phyloP scores from a whole-genome alignment of 2,329 filamentous ascomycete genomes.

The Xylariaceae sp. region DNA sequence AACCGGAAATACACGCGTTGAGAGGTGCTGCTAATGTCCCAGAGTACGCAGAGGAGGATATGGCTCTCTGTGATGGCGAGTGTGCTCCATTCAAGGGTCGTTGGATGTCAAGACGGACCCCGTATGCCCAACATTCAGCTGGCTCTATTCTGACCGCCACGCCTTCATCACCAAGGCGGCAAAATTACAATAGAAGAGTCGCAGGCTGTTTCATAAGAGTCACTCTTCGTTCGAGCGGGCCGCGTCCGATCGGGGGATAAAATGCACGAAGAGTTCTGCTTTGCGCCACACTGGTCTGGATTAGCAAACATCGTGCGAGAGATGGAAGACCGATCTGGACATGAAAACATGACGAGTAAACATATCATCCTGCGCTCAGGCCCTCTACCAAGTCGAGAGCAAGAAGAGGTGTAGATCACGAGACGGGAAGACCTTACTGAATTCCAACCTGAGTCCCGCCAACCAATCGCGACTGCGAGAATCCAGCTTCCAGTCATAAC shows the following conservation, averaged over 20 bases:
- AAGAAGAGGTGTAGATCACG: neutral
- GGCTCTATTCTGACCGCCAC: neutral
- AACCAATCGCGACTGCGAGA: neutral
- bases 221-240: neutral
- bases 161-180: neutral
- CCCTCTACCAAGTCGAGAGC: neutral
- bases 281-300: constrained; percentile 1
- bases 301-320: neutral
- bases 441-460: neutral
- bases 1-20: no score
- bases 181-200: neutral
- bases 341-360: neutral
- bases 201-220: neutral
- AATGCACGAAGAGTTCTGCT: neutral
- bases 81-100: no score
- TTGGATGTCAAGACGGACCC: neutral
- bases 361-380: no score
- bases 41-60: no score
- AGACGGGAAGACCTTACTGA: neutral
- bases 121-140: neutral
- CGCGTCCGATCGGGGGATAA: neutral
- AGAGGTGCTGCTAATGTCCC: no score
- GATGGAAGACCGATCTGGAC: neutral
- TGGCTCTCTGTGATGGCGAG: no score
- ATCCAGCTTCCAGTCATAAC: constrained; percentile 4